phyloP scores from a whole-genome alignment of 306 rosid genomes.

The Lathyrus aphaca region DNA sequence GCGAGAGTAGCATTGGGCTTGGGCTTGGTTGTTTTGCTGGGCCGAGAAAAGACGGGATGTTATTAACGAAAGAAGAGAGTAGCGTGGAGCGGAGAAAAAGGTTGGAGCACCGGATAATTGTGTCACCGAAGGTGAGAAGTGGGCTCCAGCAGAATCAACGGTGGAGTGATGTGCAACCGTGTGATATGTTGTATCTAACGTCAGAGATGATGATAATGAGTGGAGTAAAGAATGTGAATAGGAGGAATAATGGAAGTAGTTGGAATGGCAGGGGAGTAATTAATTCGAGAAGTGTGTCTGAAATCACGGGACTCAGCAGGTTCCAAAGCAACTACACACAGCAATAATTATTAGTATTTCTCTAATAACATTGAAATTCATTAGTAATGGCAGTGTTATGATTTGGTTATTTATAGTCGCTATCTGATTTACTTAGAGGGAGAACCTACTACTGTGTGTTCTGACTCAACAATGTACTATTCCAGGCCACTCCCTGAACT shows the following conservation, averaged over 20 bases:
- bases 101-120: slow-evolving; percentile 76
- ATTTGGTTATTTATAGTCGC: not conserved
- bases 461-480: slow-evolving; percentile 28
- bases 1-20: not conserved
- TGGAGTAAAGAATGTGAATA: slow-evolving; percentile 4
- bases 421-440: not conserved
- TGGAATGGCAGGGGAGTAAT: slow-evolving; percentile 52
- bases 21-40: slow-evolving; percentile 54
- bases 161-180: slow-evolving; percentile 83
- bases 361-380: no score
- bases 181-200: slow-evolving; percentile 70
- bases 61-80: slow-evolving; percentile 41
- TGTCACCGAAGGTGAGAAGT: slow-evolving; percentile 50
- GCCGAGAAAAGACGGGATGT: slow-evolving; percentile 67
- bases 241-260: not conserved
- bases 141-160: slow-evolving; percentile 49
- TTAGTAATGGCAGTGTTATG: no score
- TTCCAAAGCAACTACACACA: slow-evolving; percentile 19
- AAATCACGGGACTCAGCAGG: slow-evolving; percentile 79
- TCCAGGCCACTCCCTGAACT: not conserved
- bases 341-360: not conserved
- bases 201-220: slow-evolving; percentile 78
- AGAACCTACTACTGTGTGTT: not conserved
- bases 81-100: slow-evolving; percentile 44
- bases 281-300: slow-evolving; percentile 75